Evolutionary conservation across 2,329 filamentous ascomycete species (phyloP), one percentile per base, ranked within the genome.

Genomic region (Arthrobotrys iridis): DNA sequence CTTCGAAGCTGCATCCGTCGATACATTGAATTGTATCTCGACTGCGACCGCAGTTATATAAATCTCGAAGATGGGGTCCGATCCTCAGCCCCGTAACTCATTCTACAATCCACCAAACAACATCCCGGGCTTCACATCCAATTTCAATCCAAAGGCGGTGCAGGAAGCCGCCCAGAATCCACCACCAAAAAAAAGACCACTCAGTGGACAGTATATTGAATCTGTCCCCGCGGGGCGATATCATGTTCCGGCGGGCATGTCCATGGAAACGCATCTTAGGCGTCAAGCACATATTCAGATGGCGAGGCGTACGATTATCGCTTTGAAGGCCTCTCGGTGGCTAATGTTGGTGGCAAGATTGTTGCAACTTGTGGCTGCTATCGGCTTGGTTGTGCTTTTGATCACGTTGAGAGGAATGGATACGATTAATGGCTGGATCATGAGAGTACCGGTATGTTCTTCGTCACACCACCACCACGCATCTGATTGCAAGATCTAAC

Each of bases 321-420:
- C 55, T 13, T 45, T 76, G 18, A 76, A 76, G 50, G 64, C 64
- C 22, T 50, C 64, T 6, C 50, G 72, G 20, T 70, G 72, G 64
- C 5, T 89, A 4, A 93, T 96, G 81, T 84, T 97, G 48, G 82
- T 83, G 13, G 82, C 96, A 50, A 87, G 94, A 57, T 79, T 89
- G 2, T 80, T 91, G 22, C 86, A 92, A 79, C 82, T 95, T 46
- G 79, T 92, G 20, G 91, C 86, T 2, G 91, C 91, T 0, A 81
- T 90, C 15, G 93, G 91, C 0, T 82, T 93, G 11, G 83, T 97
- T 48, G 87, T 90, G 30, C 87, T 93, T 77, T 89, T 91, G 79
- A 91, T 97, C 77, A 86, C 94, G 76, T 88, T 97, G 74, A 89
- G 86, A 77, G 87, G 89, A 33, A 87, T 91, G 2, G 84, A 88